Evolutionary conservation across 305 asterid species (phyloP).

Genomic region (Fraxinus sp.): DNA sequence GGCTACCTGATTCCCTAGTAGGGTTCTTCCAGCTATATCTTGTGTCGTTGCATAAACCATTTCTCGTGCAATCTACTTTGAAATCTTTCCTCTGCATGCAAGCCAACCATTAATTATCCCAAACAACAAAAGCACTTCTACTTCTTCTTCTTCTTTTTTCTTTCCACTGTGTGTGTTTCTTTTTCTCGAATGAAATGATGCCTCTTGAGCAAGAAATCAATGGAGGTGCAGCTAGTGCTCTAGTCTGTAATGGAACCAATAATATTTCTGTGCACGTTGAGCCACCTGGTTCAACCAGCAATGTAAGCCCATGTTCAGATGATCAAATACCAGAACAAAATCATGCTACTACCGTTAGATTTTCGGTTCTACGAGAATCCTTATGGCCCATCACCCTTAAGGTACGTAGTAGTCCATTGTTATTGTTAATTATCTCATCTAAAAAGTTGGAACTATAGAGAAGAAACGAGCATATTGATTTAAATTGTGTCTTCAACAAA

Average conservation of each 20-base stretch:
- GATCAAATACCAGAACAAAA: slow-evolving; percentile 22
- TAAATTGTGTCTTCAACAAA: not conserved
- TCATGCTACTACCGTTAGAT: slow-evolving; percentile 27
- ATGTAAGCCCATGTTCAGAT: slow-evolving; percentile 45
- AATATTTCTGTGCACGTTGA: slow-evolving; percentile 41
- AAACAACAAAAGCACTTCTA: not conserved
- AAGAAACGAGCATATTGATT: not conserved
- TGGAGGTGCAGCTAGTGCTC: slow-evolving; percentile 30
- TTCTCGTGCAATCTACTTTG: slow-evolving; percentile 53
- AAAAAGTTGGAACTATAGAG: not conserved
- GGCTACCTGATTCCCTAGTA: slow-evolving; percentile 8
- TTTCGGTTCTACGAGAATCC: slow-evolving; percentile 52
- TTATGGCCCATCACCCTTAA: slow-evolving; percentile 54
- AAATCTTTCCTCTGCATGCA: slow-evolving; percentile 40
- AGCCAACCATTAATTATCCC: not conserved
- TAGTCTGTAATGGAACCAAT: slow-evolving; percentile 31
- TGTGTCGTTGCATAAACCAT: slow-evolving; percentile 30
- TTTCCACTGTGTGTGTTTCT: not conserved
- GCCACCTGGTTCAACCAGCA: slow-evolving; percentile 39
- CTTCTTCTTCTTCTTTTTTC: not conserved
- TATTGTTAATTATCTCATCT: not conserved
- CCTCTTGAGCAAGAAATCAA: slow-evolving; percentile 62
- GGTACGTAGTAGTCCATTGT: slow-evolving; percentile 33
- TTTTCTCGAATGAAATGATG: slow-evolving; percentile 44
- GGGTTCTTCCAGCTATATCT: slow-evolving; percentile 21